These are phyloP conservation scores for Didymella arachidicola DNA, from an alignment of 2,329 filamentous ascomycete species.

Conservation along the genomic window DNA sequence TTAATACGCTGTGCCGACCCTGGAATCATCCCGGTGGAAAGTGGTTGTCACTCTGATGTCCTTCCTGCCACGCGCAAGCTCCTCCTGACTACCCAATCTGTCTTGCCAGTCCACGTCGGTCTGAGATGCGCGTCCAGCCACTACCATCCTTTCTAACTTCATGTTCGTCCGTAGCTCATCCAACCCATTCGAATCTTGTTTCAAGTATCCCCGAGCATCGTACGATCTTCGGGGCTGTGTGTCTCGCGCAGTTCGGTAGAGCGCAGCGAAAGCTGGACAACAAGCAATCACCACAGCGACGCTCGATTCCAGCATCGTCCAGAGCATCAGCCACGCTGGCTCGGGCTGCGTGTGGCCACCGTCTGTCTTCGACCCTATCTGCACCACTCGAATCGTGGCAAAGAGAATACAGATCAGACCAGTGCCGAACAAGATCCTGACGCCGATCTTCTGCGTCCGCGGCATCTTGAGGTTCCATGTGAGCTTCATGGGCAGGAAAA, in stretches of 20 bases:
- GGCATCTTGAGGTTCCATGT: conserved; percentile 49
- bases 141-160: neutral
- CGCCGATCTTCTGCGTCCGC: conserved; percentile 41
- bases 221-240: neutral
- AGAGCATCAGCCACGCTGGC: conserved; percentile 47
- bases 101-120: neutral
- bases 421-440: conserved; percentile 37
- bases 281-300: conserved; percentile 35
- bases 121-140: neutral
- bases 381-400: conserved; percentile 39
- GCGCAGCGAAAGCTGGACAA: conserved; percentile 3
- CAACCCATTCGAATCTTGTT: neutral
- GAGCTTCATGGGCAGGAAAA: conserved; percentile 47
- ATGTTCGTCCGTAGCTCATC: neutral
- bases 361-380: conserved; percentile 38
- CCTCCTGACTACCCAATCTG: neutral
- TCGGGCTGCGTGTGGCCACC: conserved; percentile 34
- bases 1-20: neutral
- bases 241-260: neutral
- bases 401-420: conserved; percentile 31
- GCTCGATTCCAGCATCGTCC: conserved; percentile 45
- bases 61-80: neutral
- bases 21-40: neutral
- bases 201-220: neutral
- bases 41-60: neutral